phyloP scores from a whole-genome alignment of 345 rosid species.

The Kernera saxatilis region DNA sequence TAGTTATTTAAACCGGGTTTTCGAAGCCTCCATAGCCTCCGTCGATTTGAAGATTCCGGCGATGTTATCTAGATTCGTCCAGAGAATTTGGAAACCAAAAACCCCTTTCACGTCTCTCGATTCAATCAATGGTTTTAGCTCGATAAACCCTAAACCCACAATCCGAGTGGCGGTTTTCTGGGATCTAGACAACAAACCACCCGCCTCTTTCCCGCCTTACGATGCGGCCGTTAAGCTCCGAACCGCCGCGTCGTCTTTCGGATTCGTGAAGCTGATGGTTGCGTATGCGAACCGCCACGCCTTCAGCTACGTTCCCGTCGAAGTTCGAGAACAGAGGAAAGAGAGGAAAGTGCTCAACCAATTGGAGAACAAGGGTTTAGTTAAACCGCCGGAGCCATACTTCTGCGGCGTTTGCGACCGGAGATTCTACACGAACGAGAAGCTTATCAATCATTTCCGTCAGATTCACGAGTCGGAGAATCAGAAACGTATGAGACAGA shows the following conservation, averaged over 20 bases:
- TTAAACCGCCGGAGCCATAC: slow-evolving; percentile 53
- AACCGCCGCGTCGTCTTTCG: slow-evolving; percentile 56
- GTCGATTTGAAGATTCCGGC: not conserved
- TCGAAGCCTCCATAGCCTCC: not conserved
- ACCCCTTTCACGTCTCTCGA: slow-evolving; percentile 15
- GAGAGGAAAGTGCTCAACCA: slow-evolving; percentile 52
- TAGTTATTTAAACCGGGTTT: not conserved
- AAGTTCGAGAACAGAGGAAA: slow-evolving; percentile 51
- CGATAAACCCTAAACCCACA: slow-evolving; percentile 27
- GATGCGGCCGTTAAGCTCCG: slow-evolving; percentile 73
- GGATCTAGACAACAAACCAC: slow-evolving; percentile 87
- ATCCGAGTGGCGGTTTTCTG: slow-evolving; percentile 66
- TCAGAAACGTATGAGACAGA: slow-evolving; percentile 69
- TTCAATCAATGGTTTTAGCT: slow-evolving; percentile 22
- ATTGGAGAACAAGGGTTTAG: slow-evolving; percentile 55
- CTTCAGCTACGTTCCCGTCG: slow-evolving; percentile 52
- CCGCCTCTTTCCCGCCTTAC: slow-evolving; percentile 54
- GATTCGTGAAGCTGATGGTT: slow-evolving; percentile 50
- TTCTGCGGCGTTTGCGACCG: slow-evolving; percentile 76
- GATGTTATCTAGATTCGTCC: not conserved
- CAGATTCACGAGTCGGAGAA: slow-evolving; percentile 81
- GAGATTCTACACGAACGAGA: slow-evolving; percentile 63
- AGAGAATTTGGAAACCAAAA: not conserved
- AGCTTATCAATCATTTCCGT: slow-evolving; percentile 64
- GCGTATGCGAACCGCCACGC: slow-evolving; percentile 74